phyloP scores from a whole-genome alignment of 1,284 basidiomycete genomes.

The Sanguinoderma infundibulare region DNA sequence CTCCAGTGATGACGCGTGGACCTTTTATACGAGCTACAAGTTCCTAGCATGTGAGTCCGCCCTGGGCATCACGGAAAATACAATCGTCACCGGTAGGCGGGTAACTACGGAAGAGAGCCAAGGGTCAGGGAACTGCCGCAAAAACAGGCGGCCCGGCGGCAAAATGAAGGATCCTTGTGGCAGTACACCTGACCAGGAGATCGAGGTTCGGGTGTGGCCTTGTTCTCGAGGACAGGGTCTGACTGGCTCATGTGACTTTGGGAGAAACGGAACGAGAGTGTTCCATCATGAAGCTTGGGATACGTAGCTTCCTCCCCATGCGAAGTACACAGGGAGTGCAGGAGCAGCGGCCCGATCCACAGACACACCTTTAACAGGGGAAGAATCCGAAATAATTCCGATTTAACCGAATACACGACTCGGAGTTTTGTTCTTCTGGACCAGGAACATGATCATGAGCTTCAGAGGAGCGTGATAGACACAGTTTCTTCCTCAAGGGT shows the following conservation, averaged over 20 bases:
- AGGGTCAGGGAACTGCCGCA: background rate
- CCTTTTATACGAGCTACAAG: background rate
- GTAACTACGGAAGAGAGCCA: background rate
- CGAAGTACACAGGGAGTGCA: background rate
- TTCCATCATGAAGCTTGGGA: background rate
- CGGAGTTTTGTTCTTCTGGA: background rate
- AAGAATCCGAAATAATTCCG: background rate
- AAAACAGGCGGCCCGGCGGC: slow-evolving; percentile 3
- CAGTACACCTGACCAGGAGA: background rate
- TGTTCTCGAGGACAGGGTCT: background rate
- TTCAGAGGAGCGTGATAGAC: too few relatives aligned
- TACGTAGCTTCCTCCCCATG: background rate
- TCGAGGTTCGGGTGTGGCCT: background rate
- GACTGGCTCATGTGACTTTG: background rate
- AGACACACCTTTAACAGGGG: background rate
- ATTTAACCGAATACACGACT: background rate
- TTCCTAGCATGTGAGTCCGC: background rate
- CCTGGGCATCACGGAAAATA: background rate
- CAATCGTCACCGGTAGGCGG: background rate
- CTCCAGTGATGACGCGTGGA: background rate
- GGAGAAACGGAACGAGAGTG: background rate
- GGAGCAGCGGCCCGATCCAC: background rate
- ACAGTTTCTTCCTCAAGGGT: slow-evolving; percentile 2
- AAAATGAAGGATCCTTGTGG: background rate
- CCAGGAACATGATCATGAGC: background rate